These are phyloP conservation scores for Cerioporus squamosus DNA, from an alignment of 1,284 basidiomycete species.

Conservation along the genomic window DNA sequence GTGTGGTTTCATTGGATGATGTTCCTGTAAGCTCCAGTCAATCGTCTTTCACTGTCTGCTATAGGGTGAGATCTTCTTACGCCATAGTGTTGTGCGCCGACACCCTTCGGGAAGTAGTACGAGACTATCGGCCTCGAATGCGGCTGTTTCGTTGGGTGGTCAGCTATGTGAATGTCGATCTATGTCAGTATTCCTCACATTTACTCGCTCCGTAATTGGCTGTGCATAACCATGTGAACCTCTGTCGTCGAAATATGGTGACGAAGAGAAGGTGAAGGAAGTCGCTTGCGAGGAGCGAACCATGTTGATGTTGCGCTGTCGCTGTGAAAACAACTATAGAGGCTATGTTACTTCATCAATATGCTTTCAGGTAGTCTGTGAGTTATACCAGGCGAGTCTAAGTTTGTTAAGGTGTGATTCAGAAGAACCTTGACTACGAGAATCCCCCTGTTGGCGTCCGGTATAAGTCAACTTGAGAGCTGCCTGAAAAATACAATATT, in stretches of 20 bases:
- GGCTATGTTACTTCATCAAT: neutral
- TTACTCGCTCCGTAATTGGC: slow-evolving; percentile 74
- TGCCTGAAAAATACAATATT: neutral
- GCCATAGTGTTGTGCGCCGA: slow-evolving; percentile 96
- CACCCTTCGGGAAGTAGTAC: slow-evolving; percentile 94
- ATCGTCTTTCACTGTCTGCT: neutral
- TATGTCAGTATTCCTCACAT: slow-evolving; percentile 43
- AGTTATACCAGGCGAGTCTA: too few relatives aligned
- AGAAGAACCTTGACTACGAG: too few relatives aligned
- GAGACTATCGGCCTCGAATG: slow-evolving; percentile 90
- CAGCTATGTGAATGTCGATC: neutral
- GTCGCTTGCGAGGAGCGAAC: slow-evolving; percentile 51
- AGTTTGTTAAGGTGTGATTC: too few relatives aligned
- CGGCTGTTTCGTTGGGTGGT: slow-evolving; percentile 47
- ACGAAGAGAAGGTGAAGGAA: slow-evolving; percentile 74
- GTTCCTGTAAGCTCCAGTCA: slow-evolving; percentile 60
- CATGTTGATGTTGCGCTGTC: slow-evolving; percentile 30
- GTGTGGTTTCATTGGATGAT: slow-evolving; percentile 99
- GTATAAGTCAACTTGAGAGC: neutral
- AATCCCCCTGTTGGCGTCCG: neutral
- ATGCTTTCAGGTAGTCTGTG: neutral
- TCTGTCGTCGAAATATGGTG: slow-evolving; percentile 74
- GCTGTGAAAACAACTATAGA: neutral
- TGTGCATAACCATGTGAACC: slow-evolving; percentile 68
- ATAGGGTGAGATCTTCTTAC: slow-evolving; percentile 48